phyloP scores from a whole-genome alignment of 495 filamentous ascomycete genomes.

The Sporormia fimetaria region DNA sequence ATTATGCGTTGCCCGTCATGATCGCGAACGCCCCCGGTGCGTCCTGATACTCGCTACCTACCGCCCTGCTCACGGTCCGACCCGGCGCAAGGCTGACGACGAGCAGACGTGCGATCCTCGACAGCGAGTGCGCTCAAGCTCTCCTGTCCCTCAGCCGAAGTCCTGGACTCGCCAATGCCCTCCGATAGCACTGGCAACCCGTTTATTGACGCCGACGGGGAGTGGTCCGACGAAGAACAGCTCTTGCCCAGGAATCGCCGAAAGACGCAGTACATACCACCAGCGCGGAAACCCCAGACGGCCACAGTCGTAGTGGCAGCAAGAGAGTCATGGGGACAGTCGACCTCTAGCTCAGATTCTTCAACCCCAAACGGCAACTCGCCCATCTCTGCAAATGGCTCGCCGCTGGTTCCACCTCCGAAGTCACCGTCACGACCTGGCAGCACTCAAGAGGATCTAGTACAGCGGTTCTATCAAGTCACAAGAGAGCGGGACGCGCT shows the following conservation, averaged over 20 bases:
- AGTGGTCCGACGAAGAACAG: slow-evolving; percentile 23
- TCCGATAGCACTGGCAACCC: slow-evolving; percentile 8
- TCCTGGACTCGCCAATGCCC: slow-evolving; percentile 5
- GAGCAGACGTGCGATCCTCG: slow-evolving; percentile 19
- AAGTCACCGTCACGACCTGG: slow-evolving; percentile 21
- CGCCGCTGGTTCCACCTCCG: slow-evolving; percentile 17
- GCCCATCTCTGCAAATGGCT: slow-evolving; percentile 7
- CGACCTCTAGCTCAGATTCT: slow-evolving; percentile 8
- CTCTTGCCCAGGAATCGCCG: slow-evolving; percentile 19
- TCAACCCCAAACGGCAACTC: slow-evolving; percentile 4
- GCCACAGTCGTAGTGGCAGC: neutral
- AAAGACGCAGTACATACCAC: slow-evolving; percentile 13
- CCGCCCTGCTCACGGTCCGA: too few species aligned
- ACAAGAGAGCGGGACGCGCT: slow-evolving; percentile 23
- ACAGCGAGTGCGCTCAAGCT: slow-evolving; percentile 21
- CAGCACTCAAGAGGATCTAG: slow-evolving; percentile 22
- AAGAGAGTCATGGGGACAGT: slow-evolving; percentile 5
- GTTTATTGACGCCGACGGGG: slow-evolving; percentile 15
- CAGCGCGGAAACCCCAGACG: too few species aligned
- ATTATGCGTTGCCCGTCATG: too few species aligned
- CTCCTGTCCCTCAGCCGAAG: slow-evolving; percentile 24
- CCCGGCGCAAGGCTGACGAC: neutral
- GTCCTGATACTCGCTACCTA: too few species aligned
- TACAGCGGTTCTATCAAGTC: slow-evolving; percentile 21
- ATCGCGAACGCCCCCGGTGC: too few species aligned